Conservation (phyloP, 2,329 filamentous ascomycete species). For the Ophiostoma fasciatum region DNA sequence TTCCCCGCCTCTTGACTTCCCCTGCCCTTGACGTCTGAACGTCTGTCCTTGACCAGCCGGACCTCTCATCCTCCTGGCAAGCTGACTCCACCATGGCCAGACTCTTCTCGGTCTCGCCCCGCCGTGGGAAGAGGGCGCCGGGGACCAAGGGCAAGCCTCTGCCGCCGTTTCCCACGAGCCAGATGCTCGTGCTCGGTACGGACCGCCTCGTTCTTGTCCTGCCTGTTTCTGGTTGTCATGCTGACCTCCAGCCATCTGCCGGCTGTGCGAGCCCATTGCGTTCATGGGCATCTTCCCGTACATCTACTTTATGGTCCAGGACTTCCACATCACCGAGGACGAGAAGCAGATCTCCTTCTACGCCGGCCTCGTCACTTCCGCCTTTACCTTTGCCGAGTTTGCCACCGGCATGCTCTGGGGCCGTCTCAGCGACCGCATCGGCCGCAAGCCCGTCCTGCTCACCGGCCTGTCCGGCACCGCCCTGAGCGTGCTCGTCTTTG, state of each 20-base stretch:
- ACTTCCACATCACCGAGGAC: slow-evolving; percentile 72
- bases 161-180: slow-evolving; percentile 22
- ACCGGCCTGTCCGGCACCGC: slow-evolving; percentile 84
- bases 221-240: too few species aligned
- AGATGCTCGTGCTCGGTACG: slow-evolving; percentile 24
- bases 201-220: neutral
- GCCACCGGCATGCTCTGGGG: slow-evolving; percentile 89
- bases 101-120: too few species aligned
- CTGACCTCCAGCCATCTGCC: slow-evolving; percentile 56
- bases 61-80: too few species aligned
- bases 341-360: slow-evolving; percentile 75
- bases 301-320: slow-evolving; percentile 93
- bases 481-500: slow-evolving; percentile 83
- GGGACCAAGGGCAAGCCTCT: too few species aligned
- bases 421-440: slow-evolving; percentile 76
- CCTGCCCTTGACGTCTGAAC: too few species aligned
- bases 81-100: neutral
- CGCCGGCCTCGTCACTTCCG: slow-evolving; percentile 88
- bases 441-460: slow-evolving; percentile 82
- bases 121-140: too few species aligned
- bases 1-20: too few species aligned
- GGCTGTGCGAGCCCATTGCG: slow-evolving; percentile 95
- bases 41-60: too few species aligned
- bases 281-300: slow-evolving; percentile 99
- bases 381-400: slow-evolving; percentile 93